Percentiles rank a stretch among this genome's conserved stretches.
Conservation (phyloP, 192 early-diverging fungal species). For the Coemansia sp. region DNA sequence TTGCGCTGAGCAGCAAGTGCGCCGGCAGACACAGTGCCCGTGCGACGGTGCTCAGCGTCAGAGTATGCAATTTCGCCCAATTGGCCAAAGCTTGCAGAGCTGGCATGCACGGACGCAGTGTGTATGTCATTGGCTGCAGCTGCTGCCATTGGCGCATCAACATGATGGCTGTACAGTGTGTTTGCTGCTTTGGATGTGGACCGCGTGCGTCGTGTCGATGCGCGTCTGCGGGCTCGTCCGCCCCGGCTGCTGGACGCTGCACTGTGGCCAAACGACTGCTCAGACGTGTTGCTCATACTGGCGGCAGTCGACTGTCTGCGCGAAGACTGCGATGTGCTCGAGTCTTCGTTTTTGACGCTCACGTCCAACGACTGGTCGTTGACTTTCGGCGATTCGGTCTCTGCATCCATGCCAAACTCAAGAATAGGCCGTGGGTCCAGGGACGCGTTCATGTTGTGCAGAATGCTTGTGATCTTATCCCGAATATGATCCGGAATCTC, state of each 20-base stretch:
- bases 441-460: constrained; percentile 32
- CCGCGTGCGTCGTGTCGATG: constrained; percentile 10
- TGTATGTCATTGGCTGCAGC: constrained; percentile 24
- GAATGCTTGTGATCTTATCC: constrained; percentile 30
- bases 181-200: not conserved
- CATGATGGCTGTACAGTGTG: not conserved
- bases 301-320: constrained; percentile 14
- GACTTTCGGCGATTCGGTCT: not conserved
- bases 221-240: constrained; percentile 4
- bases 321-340: constrained; percentile 4
- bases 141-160: not conserved
- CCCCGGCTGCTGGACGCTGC: not conserved
- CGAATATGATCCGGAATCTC: constrained; percentile 39
- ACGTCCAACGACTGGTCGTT: not conserved
- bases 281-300: not conserved
- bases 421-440: constrained; percentile 48
- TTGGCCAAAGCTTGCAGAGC: constrained; percentile 12
- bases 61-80: not conserved
- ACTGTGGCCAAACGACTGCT: not conserved
- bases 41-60: not conserved
- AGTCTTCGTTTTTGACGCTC: not conserved
- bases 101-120: constrained; percentile 24
- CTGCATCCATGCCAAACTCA: constrained; percentile 13
- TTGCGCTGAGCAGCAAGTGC: constrained; percentile 9
- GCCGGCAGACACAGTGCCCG: not conserved